A percentile compares a stretch with the other conserved stretches of the same genome.
Evolutionary conservation across 2,329 filamentous ascomycete genomes (phyloP).

Genomic region (Colletotrichum chrysophilum): DNA sequence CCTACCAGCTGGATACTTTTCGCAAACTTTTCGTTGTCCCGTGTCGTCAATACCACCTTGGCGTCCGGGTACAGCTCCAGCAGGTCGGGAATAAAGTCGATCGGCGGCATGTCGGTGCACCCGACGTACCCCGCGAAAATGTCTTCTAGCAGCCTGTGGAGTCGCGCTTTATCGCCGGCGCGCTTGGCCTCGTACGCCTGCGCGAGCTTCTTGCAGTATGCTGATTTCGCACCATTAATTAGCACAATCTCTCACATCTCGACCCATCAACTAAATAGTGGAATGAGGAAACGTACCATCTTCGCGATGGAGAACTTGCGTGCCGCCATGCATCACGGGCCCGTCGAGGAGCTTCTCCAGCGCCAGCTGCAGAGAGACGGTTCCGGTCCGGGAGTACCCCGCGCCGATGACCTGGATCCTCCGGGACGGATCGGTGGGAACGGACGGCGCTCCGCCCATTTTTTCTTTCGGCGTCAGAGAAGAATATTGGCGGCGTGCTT

Average conservation of each 20-base stretch:
- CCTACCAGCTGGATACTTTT: constrained; percentile 27
- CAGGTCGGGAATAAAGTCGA: constrained; percentile 48
- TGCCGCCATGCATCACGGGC: constrained; percentile 55
- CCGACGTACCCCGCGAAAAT: constrained; percentile 48
- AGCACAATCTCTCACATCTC: not conserved
- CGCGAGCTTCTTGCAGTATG: not conserved
- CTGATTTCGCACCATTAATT: not conserved
- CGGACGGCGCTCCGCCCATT: constrained; percentile 34
- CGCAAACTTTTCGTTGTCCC: constrained; percentile 41
- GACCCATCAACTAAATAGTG: not conserved
- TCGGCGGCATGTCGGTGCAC: constrained; percentile 49
- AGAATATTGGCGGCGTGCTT: not conserved
- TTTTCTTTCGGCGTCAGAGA: not conserved
- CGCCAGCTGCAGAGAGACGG: constrained; percentile 53
- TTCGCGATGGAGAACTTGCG: constrained; percentile 37
- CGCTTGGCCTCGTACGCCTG: not conserved
- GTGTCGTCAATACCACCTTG: constrained; percentile 46
- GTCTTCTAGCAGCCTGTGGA: constrained; percentile 37
- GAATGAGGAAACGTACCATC: constrained; percentile 29
- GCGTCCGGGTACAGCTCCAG: constrained; percentile 54
- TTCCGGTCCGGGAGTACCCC: constrained; percentile 52
- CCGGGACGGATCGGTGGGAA: constrained; percentile 33
- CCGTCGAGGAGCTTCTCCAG: constrained; percentile 51
- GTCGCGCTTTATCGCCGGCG: constrained; percentile 24
- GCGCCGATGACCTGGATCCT: constrained; percentile 47